Evolutionary conservation across 1,284 basidiomycete species (phyloP), one percentile per base, ranked within the genome.

Genomic region (Papiliotrema laurentii): DNA sequence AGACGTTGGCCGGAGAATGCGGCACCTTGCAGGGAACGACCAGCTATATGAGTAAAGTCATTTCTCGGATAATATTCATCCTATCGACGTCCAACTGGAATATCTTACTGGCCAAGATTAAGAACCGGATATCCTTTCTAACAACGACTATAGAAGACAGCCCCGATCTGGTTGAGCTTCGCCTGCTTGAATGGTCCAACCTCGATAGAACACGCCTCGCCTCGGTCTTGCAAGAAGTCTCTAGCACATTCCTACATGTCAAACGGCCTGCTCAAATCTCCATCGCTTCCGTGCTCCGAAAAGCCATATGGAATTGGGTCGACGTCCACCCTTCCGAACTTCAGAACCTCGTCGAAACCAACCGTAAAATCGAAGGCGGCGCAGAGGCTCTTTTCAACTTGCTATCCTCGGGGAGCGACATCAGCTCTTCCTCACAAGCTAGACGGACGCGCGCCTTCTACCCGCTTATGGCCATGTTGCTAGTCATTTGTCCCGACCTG

Each of bases 221-320:
- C 4, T 61, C 67, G 43, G 43, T 64, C 4, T 47, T 74, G n/a
- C 64, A 68, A 37, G 92, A 96, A 64, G 71, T 96, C 6, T 87
- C 86, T 0, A 86, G 85, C 1, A 78, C 90, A 2, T 82, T 96
- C 40, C 81, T 93, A 16, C 88, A 87, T 65, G 86, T 96, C 80
- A 84, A 83, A 60, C 80, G 79, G 36, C 83, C 86, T 31, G 81
- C 84, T 0, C 88, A 90, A 60, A 74, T 81, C 4, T 83, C 85
- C 0, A 78, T 92, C 28, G 84, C 89, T 0, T 75, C 81, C 5
- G 83, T 85, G 18, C 77, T 97, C 28, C 82, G 89, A 14, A 79
- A 82, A 30, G 88, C 88, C 0, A 79, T 96, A 26, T 94, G 91
- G 90, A 89, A 88, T 53, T 97, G 90, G 90, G 85, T 96, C 43